Percentiles rank a stretch among this genome's conserved stretches.
phyloP scores from a whole-genome alignment of 2,329 filamentous ascomycete species.

The Calonectria ilicicola region DNA sequence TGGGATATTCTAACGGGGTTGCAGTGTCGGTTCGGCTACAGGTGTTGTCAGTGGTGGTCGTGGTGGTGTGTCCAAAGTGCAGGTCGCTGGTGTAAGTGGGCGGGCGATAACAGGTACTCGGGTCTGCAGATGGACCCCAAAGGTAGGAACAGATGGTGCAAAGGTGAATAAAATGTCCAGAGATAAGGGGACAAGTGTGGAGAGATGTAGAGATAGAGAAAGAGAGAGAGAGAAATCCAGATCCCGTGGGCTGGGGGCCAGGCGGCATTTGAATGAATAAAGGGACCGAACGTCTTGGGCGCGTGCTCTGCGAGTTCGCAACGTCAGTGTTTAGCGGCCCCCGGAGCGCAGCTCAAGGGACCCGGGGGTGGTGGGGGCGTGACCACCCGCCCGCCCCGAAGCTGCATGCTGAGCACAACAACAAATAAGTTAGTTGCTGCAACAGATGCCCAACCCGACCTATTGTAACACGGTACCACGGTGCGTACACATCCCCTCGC shows the following conservation, averaged over 20 bases:
- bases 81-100: conserved; percentile 17
- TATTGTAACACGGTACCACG: neutral
- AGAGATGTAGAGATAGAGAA: neutral
- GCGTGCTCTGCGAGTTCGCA: conserved; percentile 2
- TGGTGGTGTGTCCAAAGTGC: neutral
- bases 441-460: neutral
- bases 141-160: neutral
- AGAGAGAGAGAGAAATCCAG: neutral
- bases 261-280: conserved; percentile 10
- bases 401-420: neutral
- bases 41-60: neutral
- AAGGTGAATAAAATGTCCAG: neutral
- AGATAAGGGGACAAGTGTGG: neutral
- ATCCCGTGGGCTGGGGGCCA: conserved; percentile 25
- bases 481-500: neutral
- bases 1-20: neutral
- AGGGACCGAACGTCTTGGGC: neutral
- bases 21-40: neutral
- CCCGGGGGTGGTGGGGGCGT: conserved; percentile 1
- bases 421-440: neutral
- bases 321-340: neutral
- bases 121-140: neutral
- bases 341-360: neutral
- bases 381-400: neutral
- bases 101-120: neutral